phyloP scores from a whole-genome alignment of 768 basidiomycete species.

The Suillus luteus region DNA sequence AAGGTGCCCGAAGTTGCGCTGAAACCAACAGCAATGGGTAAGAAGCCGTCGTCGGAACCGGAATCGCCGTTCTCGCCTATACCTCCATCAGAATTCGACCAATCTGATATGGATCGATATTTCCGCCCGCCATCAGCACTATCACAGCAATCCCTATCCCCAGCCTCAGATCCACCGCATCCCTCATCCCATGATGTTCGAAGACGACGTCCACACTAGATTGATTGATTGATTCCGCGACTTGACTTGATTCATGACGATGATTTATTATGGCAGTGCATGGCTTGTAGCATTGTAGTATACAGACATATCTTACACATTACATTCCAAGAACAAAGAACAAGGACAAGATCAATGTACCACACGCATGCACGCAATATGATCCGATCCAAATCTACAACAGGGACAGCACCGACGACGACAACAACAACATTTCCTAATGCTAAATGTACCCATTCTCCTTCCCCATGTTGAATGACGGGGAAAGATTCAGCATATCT shows the following conservation, averaged over 20 bases:
- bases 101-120: constrained; percentile 74
- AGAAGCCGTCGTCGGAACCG: not conserved
- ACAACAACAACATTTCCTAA: not conserved
- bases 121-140: constrained; percentile 42
- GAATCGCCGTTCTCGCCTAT: constrained; percentile 33
- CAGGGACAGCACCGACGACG: not conserved
- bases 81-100: constrained; percentile 61
- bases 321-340: not conserved
- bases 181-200: constrained; percentile 21
- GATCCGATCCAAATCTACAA: not conserved
- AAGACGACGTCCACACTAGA: constrained; percentile 24
- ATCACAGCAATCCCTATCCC: not conserved
- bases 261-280: not conserved
- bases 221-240: not conserved
- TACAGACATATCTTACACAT: constrained; percentile 6
- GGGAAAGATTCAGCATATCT: constrained; percentile 33
- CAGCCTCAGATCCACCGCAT: not conserved
- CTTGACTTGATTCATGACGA: not conserved
- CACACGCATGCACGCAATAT: not conserved
- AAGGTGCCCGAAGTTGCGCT: not conserved
- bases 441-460: constrained; percentile 5
- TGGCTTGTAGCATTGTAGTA: constrained; percentile 5
- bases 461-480: constrained; percentile 31
- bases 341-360: not conserved
- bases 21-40: no score